Evolutionary conservation across 305 asterid species (phyloP), one percentile per base, ranked within the genome.

Genomic region (Fraxinus sp.): DNA sequence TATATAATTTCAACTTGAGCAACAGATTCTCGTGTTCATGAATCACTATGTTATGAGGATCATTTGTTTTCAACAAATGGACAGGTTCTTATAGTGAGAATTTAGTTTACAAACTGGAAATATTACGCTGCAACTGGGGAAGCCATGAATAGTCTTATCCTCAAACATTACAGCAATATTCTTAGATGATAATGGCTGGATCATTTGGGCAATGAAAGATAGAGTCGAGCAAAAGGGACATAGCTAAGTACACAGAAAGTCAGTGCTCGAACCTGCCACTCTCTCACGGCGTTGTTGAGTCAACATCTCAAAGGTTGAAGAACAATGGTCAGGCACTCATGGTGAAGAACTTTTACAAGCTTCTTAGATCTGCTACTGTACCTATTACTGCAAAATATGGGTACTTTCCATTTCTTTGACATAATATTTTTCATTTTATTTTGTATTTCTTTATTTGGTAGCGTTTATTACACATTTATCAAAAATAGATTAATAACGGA

Each of bases 211-310:
- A 82, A 77, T 93, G 85, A 92, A 90, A 5, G 98, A 95, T 2
- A 43, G 98, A 98, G 70, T 95, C 98, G 84, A 95, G 97, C 85
- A 91, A 84, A 84, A 80, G 85, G 39, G 97, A 97, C 0, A 92
- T 93, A 9, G 89, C 91, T 0, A 92, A 89, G 55, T 46, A 46
- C 18, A 46, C 14, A 46, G 55, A 92, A 77, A 46, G 86, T 26
- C 84, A 82, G 30, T 94, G 85, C 87, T 3, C 86, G 49, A 85
- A 86, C 77, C 90, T 91, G 2, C 94, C 97, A 0, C 86, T 90
- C 13, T 87, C 87, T 32, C 92, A 91, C 90, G 4, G 84, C 82
- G 35, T 83, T 90, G 84, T 79, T 95, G 89, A 87, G 92, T 79
- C 85, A 86, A 55, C 90, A 90, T 80, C 86, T 95, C 68, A 92